A percentile compares a stretch with the other conserved stretches of the same genome.
phyloP scores from a whole-genome alignment of 805 yeast species.

The Ogataea angusta region DNA sequence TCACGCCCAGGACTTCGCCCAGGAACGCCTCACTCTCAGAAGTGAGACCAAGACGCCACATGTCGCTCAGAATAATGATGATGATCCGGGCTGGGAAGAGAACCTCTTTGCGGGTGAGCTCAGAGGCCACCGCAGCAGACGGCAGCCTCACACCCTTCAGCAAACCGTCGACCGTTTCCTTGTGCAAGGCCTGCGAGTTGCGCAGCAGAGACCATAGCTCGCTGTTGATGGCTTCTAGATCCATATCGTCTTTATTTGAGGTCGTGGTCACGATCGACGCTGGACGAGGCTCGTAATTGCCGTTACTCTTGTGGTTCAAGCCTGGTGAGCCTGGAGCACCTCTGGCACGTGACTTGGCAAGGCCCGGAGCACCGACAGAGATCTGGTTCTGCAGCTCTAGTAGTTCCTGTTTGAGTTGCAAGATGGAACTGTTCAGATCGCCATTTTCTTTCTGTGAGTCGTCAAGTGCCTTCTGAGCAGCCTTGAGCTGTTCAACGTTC shows the following conservation, averaged over 20 bases:
- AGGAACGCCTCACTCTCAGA: slow-evolving; percentile 87
- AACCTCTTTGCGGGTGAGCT: slow-evolving; percentile 82
- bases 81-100: slow-evolving; percentile 94
- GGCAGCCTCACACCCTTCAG: slow-evolving; percentile 84
- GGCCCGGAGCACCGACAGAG: slow-evolving; percentile 18
- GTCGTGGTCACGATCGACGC: slow-evolving; percentile 62
- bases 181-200: slow-evolving; percentile 68
- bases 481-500: slow-evolving; percentile 58
- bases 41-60: slow-evolving; percentile 97
- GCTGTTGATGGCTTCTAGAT: slow-evolving; percentile 69
- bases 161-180: slow-evolving; percentile 83
- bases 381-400: slow-evolving; percentile 32
- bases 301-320: slow-evolving; percentile 18
- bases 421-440: slow-evolving; percentile 61
- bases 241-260: slow-evolving; percentile 39
- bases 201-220: slow-evolving; percentile 69
- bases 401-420: slow-evolving; percentile 45
- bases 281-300: slow-evolving; percentile 50
- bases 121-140: slow-evolving; percentile 78
- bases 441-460: slow-evolving; percentile 63
- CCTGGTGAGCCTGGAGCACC: slow-evolving; percentile 28
- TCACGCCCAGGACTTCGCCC: slow-evolving; percentile 82
- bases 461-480: slow-evolving; percentile 55
- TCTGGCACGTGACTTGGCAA: slow-evolving; percentile 16
- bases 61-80: slow-evolving; percentile 86